These are phyloP conservation scores for Heritiera fomes DNA, from an alignment of 345 rosid genomes.

Conservation along the genomic window DNA sequence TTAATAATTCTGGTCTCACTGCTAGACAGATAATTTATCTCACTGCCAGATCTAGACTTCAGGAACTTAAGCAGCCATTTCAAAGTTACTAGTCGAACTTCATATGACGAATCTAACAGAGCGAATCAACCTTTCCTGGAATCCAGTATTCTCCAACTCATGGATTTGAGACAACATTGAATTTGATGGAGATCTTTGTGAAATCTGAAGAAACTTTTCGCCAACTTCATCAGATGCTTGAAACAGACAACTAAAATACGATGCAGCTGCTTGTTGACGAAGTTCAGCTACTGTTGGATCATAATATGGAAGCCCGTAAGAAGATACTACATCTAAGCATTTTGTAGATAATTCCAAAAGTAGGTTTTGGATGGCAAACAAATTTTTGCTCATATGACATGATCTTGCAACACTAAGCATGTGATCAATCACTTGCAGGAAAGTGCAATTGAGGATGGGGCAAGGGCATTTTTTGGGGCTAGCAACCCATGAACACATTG, in stretches of 20 bases:
- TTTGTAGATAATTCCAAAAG: constrained; percentile 64
- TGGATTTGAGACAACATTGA: constrained; percentile 24
- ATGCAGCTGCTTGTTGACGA: constrained; percentile 71
- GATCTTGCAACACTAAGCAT: constrained; percentile 70
- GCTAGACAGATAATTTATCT: constrained; percentile 28
- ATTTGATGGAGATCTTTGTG: constrained; percentile 31
- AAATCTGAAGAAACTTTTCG: constrained; percentile 43
- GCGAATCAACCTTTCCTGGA: constrained; percentile 54
- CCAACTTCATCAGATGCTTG: constrained; percentile 56
- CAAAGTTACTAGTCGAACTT: constrained; percentile 82
- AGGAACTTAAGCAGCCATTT: constrained; percentile 83
- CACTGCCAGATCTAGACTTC: constrained; percentile 39
- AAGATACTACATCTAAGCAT: constrained; percentile 64
- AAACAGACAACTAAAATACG: constrained; percentile 78
- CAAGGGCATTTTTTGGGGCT: constrained; percentile 72
- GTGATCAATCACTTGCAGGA: constrained; percentile 72
- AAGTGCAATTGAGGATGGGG: constrained; percentile 73
- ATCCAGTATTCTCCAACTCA: constrained; percentile 41
- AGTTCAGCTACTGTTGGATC: constrained; percentile 85
- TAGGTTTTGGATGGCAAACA: constrained; percentile 45
- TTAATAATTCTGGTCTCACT: constrained; percentile 45
- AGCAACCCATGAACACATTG: constrained; percentile 69
- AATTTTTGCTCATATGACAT: constrained; percentile 39
- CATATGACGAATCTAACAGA: constrained; percentile 83
- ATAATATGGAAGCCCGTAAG: constrained; percentile 57